These are phyloP conservation scores for Elasticomyces elasticus DNA, from an alignment of 495 filamentous ascomycete species.

Conservation along the genomic window DNA sequence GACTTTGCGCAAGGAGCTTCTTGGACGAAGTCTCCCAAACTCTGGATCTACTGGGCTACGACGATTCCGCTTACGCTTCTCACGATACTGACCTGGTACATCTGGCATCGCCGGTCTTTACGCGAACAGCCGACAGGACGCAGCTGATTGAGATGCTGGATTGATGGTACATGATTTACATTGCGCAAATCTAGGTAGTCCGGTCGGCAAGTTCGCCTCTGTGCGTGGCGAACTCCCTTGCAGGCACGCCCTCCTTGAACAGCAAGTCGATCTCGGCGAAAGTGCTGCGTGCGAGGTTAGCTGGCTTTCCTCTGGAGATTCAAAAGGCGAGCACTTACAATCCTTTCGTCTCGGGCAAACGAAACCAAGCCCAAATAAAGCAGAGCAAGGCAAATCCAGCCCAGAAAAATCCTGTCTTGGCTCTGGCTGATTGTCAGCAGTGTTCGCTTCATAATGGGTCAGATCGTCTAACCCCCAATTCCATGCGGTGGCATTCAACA, in stretches of 20 bases:
- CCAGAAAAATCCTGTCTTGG: conserved; percentile 30
- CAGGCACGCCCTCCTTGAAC: conserved; percentile 41
- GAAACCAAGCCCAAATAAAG: conserved; percentile 20
- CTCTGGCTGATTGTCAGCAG: conserved; percentile 16
- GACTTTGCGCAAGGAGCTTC: not conserved
- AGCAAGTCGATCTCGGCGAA: conserved; percentile 50
- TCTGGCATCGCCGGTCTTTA: not conserved
- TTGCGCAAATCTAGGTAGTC: not conserved
- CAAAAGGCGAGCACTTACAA: too few species aligned
- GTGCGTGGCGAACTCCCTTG: conserved; percentile 36
- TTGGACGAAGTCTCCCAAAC: not conserved
- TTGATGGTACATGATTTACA: too few species aligned
- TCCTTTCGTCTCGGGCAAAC: conserved; percentile 26
- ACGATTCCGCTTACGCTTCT: not conserved
- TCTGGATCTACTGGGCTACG: not conserved
- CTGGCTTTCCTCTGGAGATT: too few species aligned
- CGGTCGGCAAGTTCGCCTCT: not conserved
- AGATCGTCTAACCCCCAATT: conserved; percentile 42
- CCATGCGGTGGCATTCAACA: conserved; percentile 66
- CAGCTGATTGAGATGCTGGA: too few species aligned
- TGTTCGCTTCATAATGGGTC: not conserved
- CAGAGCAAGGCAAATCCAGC: conserved; percentile 22
- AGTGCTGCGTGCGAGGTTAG: too few species aligned
- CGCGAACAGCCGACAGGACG: too few species aligned
- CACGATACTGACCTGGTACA: not conserved